Conservation (phyloP, 2,329 filamentous ascomycete genomes). For the Calycina marina region DNA sequence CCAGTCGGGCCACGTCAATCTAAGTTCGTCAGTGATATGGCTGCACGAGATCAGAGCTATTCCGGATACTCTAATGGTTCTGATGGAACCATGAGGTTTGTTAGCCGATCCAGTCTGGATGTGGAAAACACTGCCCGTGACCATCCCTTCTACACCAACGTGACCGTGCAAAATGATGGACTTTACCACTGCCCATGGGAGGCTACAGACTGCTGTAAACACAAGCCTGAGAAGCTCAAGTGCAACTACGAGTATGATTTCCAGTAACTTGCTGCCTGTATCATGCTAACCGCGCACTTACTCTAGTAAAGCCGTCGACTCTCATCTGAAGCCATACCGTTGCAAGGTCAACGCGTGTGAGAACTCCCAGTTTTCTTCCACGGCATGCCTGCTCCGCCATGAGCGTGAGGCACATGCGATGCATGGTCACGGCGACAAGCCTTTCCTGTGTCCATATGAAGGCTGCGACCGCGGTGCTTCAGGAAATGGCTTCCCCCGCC, state of each 20-base stretch:
- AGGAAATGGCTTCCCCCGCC: slow-evolving; percentile 82
- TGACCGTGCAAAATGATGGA: slow-evolving; percentile 51
- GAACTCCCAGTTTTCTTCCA: slow-evolving; percentile 83
- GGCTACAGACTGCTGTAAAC: slow-evolving; percentile 58
- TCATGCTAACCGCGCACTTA: slow-evolving; percentile 15
- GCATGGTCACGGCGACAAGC: slow-evolving; percentile 87
- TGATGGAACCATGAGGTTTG: slow-evolving; percentile 19
- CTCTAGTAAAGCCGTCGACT: slow-evolving; percentile 86
- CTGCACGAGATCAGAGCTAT: slow-evolving; percentile 10
- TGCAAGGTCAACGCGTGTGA: slow-evolving; percentile 79
- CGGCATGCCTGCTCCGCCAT: slow-evolving; percentile 84
- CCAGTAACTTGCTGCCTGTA: slow-evolving; percentile 1
- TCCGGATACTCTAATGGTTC: slow-evolving; percentile 14
- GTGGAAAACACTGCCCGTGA: slow-evolving; percentile 34
- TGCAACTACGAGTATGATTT: slow-evolving; percentile 89
- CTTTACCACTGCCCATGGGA: slow-evolving; percentile 89
- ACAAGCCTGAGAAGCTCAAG: slow-evolving; percentile 91
- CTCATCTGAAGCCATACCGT: slow-evolving; percentile 88
- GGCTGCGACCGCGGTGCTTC: slow-evolving; percentile 72
- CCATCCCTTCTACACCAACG: slow-evolving; percentile 59
- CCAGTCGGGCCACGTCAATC: slow-evolving; percentile 18
- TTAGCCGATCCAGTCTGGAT: slow-evolving; percentile 19
- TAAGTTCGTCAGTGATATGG: slow-evolving; percentile 19
- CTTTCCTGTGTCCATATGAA: slow-evolving; percentile 75
- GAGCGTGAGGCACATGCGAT: slow-evolving; percentile 92